Evolutionary conservation across 2,329 filamentous ascomycete genomes (phyloP), one percentile per base, ranked within the genome.

Genomic region (Fusarium sp.): DNA sequence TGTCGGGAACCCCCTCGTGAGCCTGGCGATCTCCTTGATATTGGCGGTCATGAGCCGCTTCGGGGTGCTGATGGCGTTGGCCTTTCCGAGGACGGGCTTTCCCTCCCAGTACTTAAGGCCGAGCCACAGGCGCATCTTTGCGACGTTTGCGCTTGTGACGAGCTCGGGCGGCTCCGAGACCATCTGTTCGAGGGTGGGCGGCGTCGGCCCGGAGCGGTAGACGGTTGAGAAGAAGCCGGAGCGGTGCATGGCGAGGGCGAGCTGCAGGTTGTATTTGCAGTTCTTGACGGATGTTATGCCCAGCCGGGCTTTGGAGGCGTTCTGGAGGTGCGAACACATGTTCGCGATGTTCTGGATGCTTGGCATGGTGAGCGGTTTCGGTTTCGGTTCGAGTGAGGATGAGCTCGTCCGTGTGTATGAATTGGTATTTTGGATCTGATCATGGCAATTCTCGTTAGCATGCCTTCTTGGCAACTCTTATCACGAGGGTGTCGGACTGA

Each of bases 101-200:
- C 90, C 90, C 68, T 93, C 88, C 86, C 86, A 91, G 84, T 97
- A 97, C 80, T 97, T 97, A 71, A 97, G 80, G 1, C 92, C 92
- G 11, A 97, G 78, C 93, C 93, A 97, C 66, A 97, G 80, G 58
- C 93, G 84, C 73, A 91, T 84, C 35, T 81, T 83, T 5, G 92
- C 85, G 34, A 92, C 86, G 77, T 96, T 97, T 70, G 80, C 81
- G 61, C 82, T 80, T 43, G 89, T 92, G 54, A 91, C 82, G 12
- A 80, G 81, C 61, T 85, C 84, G 11, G 87, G 80, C 25, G 84
- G 76, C 61, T 74, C 61, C 10, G 80, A 76, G 36, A 77, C 65
- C 65, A 85, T 76, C 22, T 78, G 71, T 19, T 81, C 78, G 2
- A 79, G 77, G 19, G 80, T 76, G 0, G 85, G 85, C 1, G 84